These are phyloP conservation scores for Kodamaea hsintzibuensis DNA, from an alignment of 805 yeast genomes.

Conservation along the genomic window DNA sequence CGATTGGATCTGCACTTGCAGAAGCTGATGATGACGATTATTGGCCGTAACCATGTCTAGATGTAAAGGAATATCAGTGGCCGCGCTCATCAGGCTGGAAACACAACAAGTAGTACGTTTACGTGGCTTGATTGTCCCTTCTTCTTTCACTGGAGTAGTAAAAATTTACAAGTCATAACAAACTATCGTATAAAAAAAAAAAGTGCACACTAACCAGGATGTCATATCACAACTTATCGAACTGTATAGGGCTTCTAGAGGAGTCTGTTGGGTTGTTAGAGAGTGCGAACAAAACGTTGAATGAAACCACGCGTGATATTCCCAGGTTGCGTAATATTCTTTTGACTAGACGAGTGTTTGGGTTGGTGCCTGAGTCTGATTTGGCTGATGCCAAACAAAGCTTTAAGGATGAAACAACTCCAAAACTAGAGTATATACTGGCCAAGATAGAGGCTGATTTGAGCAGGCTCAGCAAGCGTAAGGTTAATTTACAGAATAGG, in stretches of 20 bases:
- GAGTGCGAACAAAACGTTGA: slow-evolving; percentile 34
- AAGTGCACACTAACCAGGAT: neutral
- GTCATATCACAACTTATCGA: slow-evolving; percentile 14
- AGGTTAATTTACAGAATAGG: slow-evolving; percentile 34
- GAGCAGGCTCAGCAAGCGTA: slow-evolving; percentile 31
- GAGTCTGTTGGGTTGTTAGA: slow-evolving; percentile 35
- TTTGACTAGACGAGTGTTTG: slow-evolving; percentile 48
- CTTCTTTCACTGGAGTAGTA: neutral
- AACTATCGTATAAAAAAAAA: neutral
- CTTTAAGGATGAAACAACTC: slow-evolving; percentile 40
- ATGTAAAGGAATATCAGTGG: slow-evolving; percentile 24
- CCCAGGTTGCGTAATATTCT: slow-evolving; percentile 41
- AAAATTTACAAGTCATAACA: slow-evolving; percentile 1
- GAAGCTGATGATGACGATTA: neutral
- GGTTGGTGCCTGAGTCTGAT: slow-evolving; percentile 51
- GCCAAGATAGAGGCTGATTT: slow-evolving; percentile 34
- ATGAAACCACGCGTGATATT: slow-evolving; percentile 39
- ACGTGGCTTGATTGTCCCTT: neutral
- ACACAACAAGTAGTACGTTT: neutral
- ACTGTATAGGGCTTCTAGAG: slow-evolving; percentile 33
- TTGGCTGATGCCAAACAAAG: slow-evolving; percentile 40
- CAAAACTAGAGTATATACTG: slow-evolving; percentile 38
- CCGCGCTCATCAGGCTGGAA: slow-evolving; percentile 5
- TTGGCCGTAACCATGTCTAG: slow-evolving; percentile 18
- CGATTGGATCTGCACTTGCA: slow-evolving; percentile 4